These are phyloP conservation scores for Phytophthora tubulina DNA, from an alignment of 352 stramenopile species.

Conservation along the genomic window DNA sequence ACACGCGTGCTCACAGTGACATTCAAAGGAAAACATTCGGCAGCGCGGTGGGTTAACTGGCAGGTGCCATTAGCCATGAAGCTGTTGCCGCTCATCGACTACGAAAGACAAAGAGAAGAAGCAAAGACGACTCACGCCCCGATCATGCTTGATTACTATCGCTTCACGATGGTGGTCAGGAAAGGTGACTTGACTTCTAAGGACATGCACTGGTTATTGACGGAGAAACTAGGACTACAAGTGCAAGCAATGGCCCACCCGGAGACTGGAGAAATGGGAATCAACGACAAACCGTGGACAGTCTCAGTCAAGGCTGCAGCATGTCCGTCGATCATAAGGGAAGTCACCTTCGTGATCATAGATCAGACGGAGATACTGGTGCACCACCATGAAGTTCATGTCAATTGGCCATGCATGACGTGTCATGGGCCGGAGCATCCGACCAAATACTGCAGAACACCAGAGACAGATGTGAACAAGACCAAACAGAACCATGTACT, in stretches of 20 bases:
- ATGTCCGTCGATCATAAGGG: not conserved
- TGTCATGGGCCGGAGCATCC: not conserved
- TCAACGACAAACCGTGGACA: not conserved
- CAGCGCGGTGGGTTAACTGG: not conserved
- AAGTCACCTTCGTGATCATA: not conserved
- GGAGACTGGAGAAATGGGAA: not conserved
- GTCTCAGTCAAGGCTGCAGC: not conserved
- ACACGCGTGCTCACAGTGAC: not conserved
- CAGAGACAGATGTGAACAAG: not conserved
- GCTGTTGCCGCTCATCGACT: not conserved
- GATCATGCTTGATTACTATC: not conserved
- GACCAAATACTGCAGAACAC: not conserved
- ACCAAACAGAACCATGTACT: too few species aligned
- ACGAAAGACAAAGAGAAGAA: not conserved
- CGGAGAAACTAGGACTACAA: not conserved
- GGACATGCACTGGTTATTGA: constrained; percentile 10
- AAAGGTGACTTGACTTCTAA: not conserved
- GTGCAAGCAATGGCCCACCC: not conserved
- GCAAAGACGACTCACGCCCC: not conserved
- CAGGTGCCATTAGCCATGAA: not conserved
- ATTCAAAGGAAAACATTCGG: not conserved
- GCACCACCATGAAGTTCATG: not conserved
- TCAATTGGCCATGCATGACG: not conserved
- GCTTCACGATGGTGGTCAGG: not conserved
- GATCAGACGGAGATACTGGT: not conserved